phyloP scores from a whole-genome alignment of 75 land plant genomes.

The Larix kaempferi region DNA sequence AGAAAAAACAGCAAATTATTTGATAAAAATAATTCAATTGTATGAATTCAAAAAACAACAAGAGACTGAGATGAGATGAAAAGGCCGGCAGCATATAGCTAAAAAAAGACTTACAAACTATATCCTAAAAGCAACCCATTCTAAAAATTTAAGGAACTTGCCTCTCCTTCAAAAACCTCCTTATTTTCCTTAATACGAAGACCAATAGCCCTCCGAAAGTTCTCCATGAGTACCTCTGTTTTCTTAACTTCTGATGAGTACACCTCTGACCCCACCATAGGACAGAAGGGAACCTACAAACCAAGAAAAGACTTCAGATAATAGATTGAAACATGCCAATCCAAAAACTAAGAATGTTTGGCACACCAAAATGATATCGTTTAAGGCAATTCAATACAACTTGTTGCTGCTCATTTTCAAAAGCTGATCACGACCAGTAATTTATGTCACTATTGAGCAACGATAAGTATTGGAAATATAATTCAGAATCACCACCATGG shows the following conservation, averaged over 20 bases:
- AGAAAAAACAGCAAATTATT: neutral
- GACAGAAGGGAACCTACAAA: constrained; percentile 93
- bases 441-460: neutral
- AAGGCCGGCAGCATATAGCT: too few species aligned
- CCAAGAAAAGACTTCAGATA: neutral
- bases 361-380: neutral
- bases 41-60: neutral
- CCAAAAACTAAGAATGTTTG: neutral
- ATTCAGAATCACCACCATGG: neutral
- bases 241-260: constrained; percentile 98
- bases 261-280: constrained; percentile 99
- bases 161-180: constrained; percentile 99
- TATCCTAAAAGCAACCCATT: too few species aligned
- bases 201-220: constrained; percentile 94
- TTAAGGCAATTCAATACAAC: neutral
- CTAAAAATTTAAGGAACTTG: constrained; percentile 15
- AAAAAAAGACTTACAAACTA: too few species aligned
- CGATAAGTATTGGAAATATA: neutral
- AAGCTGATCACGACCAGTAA: neutral
- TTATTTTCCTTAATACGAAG: constrained; percentile 96
- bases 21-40: neutral
- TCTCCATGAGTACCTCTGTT: constrained; percentile 98
- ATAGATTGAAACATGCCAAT: neutral
- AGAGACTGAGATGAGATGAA: too few species aligned
- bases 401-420: neutral